These are phyloP conservation scores for Phyllosticta citriasiana DNA, from an alignment of 2,329 filamentous ascomycete genomes.

Conservation along the genomic window DNA sequence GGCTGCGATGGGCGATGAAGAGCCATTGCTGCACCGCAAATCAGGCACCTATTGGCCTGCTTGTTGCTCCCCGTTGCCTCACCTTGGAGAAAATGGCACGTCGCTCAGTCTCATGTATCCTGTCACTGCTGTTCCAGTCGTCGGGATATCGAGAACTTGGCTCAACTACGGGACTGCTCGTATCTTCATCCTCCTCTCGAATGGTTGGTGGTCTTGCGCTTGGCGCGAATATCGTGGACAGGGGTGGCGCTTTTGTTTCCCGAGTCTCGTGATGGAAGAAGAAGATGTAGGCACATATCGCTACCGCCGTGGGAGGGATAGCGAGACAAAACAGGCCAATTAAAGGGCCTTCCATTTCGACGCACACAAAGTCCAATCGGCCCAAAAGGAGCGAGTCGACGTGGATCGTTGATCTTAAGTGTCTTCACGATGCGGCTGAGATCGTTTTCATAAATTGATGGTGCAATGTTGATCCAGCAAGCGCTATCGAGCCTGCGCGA, in stretches of 20 bases:
- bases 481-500: neutral
- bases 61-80: constrained; percentile 3
- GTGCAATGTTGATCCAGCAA: neutral
- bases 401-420: neutral
- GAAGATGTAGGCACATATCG: neutral
- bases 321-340: neutral
- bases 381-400: neutral
- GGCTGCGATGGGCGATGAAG: constrained; percentile 25
- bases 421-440: neutral
- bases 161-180: neutral
- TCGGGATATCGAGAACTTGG: constrained; percentile 22
- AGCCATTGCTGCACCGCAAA: constrained; percentile 25
- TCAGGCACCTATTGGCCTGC: constrained; percentile 3
- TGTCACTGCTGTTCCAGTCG: constrained; percentile 31
- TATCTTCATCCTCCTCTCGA: neutral
- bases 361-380: neutral
- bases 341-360: neutral
- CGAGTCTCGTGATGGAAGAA: neutral
- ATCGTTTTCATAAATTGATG: neutral
- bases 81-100: constrained; percentile 42
- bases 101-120: constrained; percentile 38
- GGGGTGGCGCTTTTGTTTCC: neutral
- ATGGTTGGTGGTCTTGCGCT: neutral
- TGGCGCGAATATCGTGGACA: neutral
- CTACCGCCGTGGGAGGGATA: neutral